phyloP scores from a whole-genome alignment of 129 eudicot genomes.

The Glebionis coronaria region DNA sequence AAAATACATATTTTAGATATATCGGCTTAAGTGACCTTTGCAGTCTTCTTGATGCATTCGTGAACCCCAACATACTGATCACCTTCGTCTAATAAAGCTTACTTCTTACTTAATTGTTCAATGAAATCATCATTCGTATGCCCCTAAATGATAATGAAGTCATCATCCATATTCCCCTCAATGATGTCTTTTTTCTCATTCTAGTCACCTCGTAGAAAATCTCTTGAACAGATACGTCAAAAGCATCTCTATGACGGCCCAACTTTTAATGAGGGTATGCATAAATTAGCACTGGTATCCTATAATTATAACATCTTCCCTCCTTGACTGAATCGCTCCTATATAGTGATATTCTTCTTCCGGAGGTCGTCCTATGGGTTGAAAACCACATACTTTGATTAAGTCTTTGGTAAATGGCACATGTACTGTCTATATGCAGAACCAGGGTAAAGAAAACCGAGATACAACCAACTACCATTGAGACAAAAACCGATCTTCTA shows the following conservation, averaged over 20 bases:
- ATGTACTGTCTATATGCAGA: constrained; percentile 53
- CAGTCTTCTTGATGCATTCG: too few species aligned
- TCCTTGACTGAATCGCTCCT: constrained; percentile 34
- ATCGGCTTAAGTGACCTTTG: too few species aligned
- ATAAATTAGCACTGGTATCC: constrained; percentile 46
- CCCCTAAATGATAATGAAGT: too few species aligned
- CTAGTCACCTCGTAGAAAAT: constrained; percentile 73
- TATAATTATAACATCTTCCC: constrained; percentile 48
- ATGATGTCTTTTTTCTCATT: constrained; percentile 68
- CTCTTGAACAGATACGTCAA: constrained; percentile 59
- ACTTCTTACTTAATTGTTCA: constrained; percentile 93
- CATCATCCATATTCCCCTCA: too few species aligned
- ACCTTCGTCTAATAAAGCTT: constrained; percentile 81
- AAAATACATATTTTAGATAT: too few species aligned
- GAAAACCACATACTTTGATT: constrained; percentile 47
- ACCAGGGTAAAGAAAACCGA: constrained; percentile 56
- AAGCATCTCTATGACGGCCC: constrained; percentile 44
- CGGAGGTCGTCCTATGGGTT: constrained; percentile 43
- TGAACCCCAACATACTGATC: constrained; percentile 64
- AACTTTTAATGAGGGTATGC: constrained; percentile 39
- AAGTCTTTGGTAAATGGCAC: constrained; percentile 49
- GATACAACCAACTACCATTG: constrained; percentile 60
- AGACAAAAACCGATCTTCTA: constrained; percentile 53
- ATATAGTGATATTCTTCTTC: constrained; percentile 30
- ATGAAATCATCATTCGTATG: constrained; percentile 57